Evolutionary conservation across 2,329 filamentous ascomycete genomes (phyloP).

Genomic region (Penicillium sp.): DNA sequence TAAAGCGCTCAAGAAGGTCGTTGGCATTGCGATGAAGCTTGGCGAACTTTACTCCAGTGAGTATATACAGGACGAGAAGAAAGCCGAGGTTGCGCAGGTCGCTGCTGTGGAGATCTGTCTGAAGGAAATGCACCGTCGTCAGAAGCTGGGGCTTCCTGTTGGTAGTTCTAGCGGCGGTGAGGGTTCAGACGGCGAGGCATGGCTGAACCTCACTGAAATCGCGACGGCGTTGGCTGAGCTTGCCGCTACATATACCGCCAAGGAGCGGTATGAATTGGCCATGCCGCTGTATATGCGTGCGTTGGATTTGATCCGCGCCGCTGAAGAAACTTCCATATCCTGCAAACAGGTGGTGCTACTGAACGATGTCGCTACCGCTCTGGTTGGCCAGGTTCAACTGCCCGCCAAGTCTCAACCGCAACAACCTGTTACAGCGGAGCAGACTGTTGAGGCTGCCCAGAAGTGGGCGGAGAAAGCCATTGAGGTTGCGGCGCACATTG

Average conservation of each 20-base stretch:
- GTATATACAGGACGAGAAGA: slow-evolving; percentile 70
- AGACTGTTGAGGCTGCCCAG: slow-evolving; percentile 67
- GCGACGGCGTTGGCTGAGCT: slow-evolving; percentile 56
- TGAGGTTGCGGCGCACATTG: slow-evolving; percentile 63
- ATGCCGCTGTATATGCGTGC: slow-evolving; percentile 86
- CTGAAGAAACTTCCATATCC: slow-evolving; percentile 46
- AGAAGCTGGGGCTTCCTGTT: slow-evolving; percentile 65
- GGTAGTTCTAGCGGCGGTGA: slow-evolving; percentile 50
- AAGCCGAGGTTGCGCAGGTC: slow-evolving; percentile 71
- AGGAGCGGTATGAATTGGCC: slow-evolving; percentile 74
- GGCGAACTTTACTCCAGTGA: slow-evolving; percentile 78
- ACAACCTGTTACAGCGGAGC: slow-evolving; percentile 52
- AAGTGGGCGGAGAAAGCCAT: slow-evolving; percentile 80
- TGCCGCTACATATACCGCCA: slow-evolving; percentile 71
- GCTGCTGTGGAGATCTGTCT: slow-evolving; percentile 81
- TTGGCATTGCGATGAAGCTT: slow-evolving; percentile 78
- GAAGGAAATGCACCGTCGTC: slow-evolving; percentile 69
- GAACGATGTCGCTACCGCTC: slow-evolving; percentile 59
- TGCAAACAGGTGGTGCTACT: slow-evolving; percentile 76
- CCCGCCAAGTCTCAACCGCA: slow-evolving; percentile 28
- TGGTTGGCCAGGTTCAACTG: slow-evolving; percentile 35
- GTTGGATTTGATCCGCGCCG: slow-evolving; percentile 62
- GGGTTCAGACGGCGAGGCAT: slow-evolving; percentile 28
- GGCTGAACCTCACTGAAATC: slow-evolving; percentile 43
- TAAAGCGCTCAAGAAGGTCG: slow-evolving; percentile 68